Conservation (phyloP, 768 basidiomycete genomes). For the Mycena galopus region DNA sequence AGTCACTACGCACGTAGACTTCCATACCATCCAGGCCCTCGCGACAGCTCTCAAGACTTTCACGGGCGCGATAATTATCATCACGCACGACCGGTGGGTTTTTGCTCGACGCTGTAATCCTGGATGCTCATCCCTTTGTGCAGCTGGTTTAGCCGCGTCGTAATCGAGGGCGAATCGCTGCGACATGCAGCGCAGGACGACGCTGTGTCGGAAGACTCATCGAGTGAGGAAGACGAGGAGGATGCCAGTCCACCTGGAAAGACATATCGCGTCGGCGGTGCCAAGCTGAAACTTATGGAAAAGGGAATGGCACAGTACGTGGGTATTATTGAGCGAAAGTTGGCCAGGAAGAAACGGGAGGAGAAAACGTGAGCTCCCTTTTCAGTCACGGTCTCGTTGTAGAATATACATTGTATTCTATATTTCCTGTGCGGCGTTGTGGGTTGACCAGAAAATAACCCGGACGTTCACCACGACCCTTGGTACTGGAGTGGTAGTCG, state of each 20-base stretch:
- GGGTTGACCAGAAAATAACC: no score
- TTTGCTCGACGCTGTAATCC: not conserved
- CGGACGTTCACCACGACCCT: no score
- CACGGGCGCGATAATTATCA: slow-evolving; percentile 69
- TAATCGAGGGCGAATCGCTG: slow-evolving; percentile 42
- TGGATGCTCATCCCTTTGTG: not conserved
- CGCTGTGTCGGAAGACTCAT: slow-evolving; percentile 37
- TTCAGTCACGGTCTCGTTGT: not conserved
- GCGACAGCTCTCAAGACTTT: slow-evolving; percentile 64
- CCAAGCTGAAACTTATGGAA: slow-evolving; percentile 40
- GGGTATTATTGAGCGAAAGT: slow-evolving; percentile 38
- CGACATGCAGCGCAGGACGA: slow-evolving; percentile 41
- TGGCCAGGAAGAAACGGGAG: slow-evolving; percentile 36
- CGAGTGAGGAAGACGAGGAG: slow-evolving; percentile 35
- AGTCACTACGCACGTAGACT: slow-evolving; percentile 79
- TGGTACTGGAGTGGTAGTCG: no score
- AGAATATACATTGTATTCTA: no score
- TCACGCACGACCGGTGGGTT: slow-evolving; percentile 70
- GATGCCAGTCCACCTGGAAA: slow-evolving; percentile 26
- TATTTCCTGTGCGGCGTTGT: no score
- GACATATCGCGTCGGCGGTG: slow-evolving; percentile 41
- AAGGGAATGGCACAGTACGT: slow-evolving; percentile 42
- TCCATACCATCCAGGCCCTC: slow-evolving; percentile 68
- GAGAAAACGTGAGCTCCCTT: slow-evolving; percentile 19
- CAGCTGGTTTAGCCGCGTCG: slow-evolving; percentile 42